Conservation (phyloP, 108 stramenopile genomes). For the Discostella stelligeroides region DNA sequence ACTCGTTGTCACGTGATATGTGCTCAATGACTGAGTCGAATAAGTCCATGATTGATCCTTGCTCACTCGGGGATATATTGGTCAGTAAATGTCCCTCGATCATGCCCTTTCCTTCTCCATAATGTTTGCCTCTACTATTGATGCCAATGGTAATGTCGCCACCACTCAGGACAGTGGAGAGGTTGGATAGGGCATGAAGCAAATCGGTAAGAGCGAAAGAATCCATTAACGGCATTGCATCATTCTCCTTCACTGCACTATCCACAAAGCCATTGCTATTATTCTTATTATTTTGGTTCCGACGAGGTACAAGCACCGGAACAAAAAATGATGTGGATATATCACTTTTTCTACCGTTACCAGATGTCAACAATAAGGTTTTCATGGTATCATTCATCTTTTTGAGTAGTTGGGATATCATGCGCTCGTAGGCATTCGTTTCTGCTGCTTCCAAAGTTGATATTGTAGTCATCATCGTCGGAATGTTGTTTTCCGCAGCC, state of each 20-base stretch:
- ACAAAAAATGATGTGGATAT: neutral
- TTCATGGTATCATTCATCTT: conserved; percentile 9
- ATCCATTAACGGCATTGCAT: too few species aligned
- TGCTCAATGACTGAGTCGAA: conserved; percentile 13
- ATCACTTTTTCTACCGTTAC: neutral
- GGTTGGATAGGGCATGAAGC: neutral
- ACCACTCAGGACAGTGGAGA: conserved; percentile 11
- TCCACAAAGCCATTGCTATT: too few species aligned
- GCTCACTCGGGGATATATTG: neutral
- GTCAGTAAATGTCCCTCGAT: conserved; percentile 10
- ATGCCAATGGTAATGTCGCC: conserved; percentile 10
- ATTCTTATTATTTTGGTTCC: too few species aligned
- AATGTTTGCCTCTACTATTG: neutral
- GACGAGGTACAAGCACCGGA: neutral
- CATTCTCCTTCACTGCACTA: too few species aligned
- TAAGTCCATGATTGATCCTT: neutral
- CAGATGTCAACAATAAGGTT: neutral
- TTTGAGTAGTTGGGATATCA: conserved; percentile 3
- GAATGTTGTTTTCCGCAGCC: too few species aligned
- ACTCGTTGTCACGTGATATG: conserved; percentile 19
- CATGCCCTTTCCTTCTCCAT: neutral
- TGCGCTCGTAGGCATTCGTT: neutral
- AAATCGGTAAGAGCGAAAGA: too few species aligned
- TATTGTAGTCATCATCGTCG: too few species aligned
- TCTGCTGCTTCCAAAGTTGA: neutral